Percentiles rank a stretch among this genome's conserved stretches.
Evolutionary conservation across 2,329 filamentous ascomycete species (phyloP).

Genomic region (Cladosporium sp.): DNA sequence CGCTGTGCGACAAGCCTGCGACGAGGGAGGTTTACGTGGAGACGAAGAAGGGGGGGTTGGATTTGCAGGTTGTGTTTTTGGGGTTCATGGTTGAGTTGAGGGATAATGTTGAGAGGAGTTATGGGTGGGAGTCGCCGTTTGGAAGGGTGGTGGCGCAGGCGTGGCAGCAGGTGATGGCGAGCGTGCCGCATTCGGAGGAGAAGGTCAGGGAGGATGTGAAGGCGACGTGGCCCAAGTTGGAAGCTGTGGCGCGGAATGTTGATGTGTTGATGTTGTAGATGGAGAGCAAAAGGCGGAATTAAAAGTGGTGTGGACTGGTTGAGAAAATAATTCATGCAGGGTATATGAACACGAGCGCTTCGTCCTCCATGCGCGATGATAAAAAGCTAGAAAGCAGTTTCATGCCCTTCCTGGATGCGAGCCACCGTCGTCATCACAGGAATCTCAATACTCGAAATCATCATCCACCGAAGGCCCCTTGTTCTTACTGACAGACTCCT

Average conservation of each 20-base stretch:
- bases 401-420: background rate
- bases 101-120: slow-evolving; percentile 44
- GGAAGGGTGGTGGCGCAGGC: slow-evolving; percentile 35
- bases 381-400: background rate
- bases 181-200: slow-evolving; percentile 24
- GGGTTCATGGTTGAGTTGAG: slow-evolving; percentile 47
- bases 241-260: slow-evolving; percentile 32
- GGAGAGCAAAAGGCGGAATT: background rate
- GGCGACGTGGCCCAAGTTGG: slow-evolving; percentile 58
- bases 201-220: slow-evolving; percentile 57
- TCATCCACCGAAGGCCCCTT: slow-evolving; percentile 90
- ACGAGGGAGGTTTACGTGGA: slow-evolving; percentile 32
- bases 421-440: background rate
- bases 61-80: slow-evolving; percentile 47
- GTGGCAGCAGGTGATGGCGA: slow-evolving; percentile 29
- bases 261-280: slow-evolving; percentile 39
- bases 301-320: background rate
- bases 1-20: slow-evolving; percentile 21
- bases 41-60: slow-evolving; percentile 38
- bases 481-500: slow-evolving; percentile 84
- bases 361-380: background rate
- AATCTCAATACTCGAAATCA: slow-evolving; percentile 88
- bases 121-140: slow-evolving; percentile 41
- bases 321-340: background rate
- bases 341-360: background rate